Evolutionary conservation across 2,329 filamentous ascomycete genomes (phyloP).

Genomic region (Hymenoscyphus salicellus): DNA sequence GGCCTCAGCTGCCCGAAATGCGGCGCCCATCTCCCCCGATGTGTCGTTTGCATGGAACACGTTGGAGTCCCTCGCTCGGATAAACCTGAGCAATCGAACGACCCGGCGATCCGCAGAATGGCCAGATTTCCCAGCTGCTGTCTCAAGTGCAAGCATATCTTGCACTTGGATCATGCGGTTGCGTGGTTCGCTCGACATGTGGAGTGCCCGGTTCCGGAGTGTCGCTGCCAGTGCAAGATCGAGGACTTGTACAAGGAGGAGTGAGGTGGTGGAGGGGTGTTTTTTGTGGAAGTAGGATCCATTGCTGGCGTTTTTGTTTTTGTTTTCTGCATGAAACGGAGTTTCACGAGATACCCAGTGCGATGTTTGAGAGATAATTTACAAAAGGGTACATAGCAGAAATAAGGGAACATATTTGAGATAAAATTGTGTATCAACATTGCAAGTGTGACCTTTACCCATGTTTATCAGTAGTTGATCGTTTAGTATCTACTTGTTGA

Average conservation of each 20-base stretch:
- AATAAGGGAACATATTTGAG: too few species aligned
- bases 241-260: not conserved
- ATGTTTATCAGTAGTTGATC: too few species aligned
- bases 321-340: not conserved
- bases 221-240: conserved; percentile 56
- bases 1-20: conserved; percentile 66
- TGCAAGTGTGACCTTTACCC: too few species aligned
- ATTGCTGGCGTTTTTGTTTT: not conserved
- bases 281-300: not conserved
- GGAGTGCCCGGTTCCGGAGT: conserved; percentile 68
- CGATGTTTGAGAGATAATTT: not conserved
- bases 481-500: too few species aligned
- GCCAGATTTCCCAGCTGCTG: conserved; percentile 67
- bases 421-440: too few species aligned
- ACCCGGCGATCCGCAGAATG: conserved; percentile 45
- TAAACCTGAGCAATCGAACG: conserved; percentile 50
- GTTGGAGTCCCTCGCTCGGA: conserved; percentile 63
- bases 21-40: conserved; percentile 63
- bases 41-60: conserved; percentile 65
- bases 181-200: conserved; percentile 64
- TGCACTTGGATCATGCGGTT: conserved; percentile 65
- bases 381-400: too few species aligned
- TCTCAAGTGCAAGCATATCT: conserved; percentile 63
- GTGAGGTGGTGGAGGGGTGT: not conserved
- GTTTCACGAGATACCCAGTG: not conserved